Base-by-base conservation (phyloP, 257 asterid species). In the Ocimum tenuiflorum region DNA sequence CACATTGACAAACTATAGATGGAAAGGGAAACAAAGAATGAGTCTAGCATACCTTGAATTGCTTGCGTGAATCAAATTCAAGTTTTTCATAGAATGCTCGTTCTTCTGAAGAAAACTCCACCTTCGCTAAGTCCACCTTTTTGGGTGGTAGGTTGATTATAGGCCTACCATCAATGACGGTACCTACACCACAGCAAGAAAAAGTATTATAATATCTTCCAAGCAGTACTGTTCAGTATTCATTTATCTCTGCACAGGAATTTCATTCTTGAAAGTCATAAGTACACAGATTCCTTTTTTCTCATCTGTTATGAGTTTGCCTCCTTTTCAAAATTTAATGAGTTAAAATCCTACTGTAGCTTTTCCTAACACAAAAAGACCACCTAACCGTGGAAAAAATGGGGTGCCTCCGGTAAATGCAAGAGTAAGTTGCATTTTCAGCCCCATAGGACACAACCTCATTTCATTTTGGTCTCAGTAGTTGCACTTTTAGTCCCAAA, bases 111-210 rank as follows among this genome's bases (percentile, higher is more conserved):
- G 99, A 79, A 80, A 94, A 94, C 1, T 83, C 89, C 76, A 88
- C 95, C 86, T 72, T 82, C 56, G 69, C 67, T 80, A 94, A 76
- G 56, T 78, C 69, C 63, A 82, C 80, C 70, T 69, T 82, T 75
- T 94, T 94, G 19, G 97, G 95, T 50, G 99, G 99, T 54, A 94
- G 76, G 60, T 50, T 78, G 63, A 94, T 90, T 33, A 94, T 90
- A 69, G 99, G 95, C 77, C 76, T 63, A 42, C 95, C 92, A 65
- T 78, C 87, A 79, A 90, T 75, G 54, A 75, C 49, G 13, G 94
- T 85, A 65, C 89, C 99, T 94, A 78, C 12, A 67, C 17, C 60
- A 73, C 75, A 68, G 35, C 57, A 41, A 11, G n/a, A 15, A 23
- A 62, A 61, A 73, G 36, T 48, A 71, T 70, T 31, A 61, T 70